Evolutionary conservation across 2,329 filamentous ascomycete species (phyloP), one percentile per base, ranked within the genome.

Genomic region (Scedosporium minutisporum): DNA sequence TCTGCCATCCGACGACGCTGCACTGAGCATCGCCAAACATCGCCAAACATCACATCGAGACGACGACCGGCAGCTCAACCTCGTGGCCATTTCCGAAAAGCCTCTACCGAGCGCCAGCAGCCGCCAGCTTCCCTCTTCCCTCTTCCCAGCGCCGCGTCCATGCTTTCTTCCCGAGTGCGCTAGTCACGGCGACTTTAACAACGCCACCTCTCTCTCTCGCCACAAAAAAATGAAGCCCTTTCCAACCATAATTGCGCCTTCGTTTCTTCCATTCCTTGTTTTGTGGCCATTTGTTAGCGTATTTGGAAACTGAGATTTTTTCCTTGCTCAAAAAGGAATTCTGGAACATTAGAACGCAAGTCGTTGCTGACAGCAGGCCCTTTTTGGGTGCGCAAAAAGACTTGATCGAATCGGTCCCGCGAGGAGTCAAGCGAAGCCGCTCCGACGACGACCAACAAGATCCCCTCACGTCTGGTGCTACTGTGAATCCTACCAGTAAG

Each of bases 371-470:
- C 60, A 18, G 7, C 12, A 23, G n/a, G 6, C 21, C 5, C 27
- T 55, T 27, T 55, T 25, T 55, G 18, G 18, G n/a, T 25, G 48
- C 57, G 62, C 61, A 63, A 29, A 64, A 67, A 82, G 85, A 77
- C 75, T 74, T 76, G 75, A 78, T 76, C 73, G 76, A 76, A 69
- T 78, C 75, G 80, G 78, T 72, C 76, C 71, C 87, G 67, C 87
- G 90, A 74, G 89, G 89, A 69, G 78, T 87, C 69, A 96, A 96
- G 80, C 85, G 91, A 75, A 89, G 85, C 80, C 87, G 89, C 67
- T 93, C 91, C 67, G 88, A 89, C 69, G 85, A 89, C 38, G 53
- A 41, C 23, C 53, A 64, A 16, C 55, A 63, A 61, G 42, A 58
- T 57, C 14, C 57, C 23, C 25, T 60, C 60, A 57, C 51, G 25